Percentiles rank a stretch among this genome's conserved stretches.
These are phyloP conservation scores for Pelargonium myrrhifolium DNA, from an alignment of 441 rosid species.

Conservation along the genomic window DNA sequence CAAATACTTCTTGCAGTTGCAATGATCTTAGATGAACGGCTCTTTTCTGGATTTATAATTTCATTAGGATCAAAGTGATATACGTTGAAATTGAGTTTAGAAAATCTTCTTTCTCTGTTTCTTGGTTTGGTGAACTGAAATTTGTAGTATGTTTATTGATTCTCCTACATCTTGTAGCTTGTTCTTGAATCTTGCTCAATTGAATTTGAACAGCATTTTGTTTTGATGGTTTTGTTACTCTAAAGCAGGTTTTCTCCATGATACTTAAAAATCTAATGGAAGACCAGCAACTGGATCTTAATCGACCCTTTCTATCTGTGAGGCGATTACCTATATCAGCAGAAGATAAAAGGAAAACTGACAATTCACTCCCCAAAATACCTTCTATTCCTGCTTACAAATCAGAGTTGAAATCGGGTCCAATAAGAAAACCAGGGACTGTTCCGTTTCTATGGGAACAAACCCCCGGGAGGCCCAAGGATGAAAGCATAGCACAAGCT, in stretches of 20 bases:
- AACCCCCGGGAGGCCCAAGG: slow-evolving; percentile 75
- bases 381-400: slow-evolving; percentile 52
- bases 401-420: slow-evolving; percentile 79
- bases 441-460: slow-evolving; percentile 90
- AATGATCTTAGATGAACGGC: no score
- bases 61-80: no score
- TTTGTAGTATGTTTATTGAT: no score
- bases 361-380: slow-evolving; percentile 26
- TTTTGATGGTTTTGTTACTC: no score
- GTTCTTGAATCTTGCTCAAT: background rate
- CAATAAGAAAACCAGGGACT: slow-evolving; percentile 71
- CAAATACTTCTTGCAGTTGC: no score
- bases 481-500: slow-evolving; percentile 29
- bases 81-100: no score
- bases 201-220: slow-evolving; percentile 13
- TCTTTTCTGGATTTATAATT: no score
- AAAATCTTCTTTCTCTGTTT: background rate
- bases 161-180: no score
- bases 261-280: slow-evolving; percentile 48
- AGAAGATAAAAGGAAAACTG: slow-evolving; percentile 36
- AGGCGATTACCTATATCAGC: slow-evolving; percentile 45
- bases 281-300: slow-evolving; percentile 63
- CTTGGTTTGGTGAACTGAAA: background rate
- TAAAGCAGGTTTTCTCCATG: slow-evolving; percentile 16
- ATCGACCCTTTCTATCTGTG: slow-evolving; percentile 67